A percentile compares a stretch with the other conserved stretches of the same genome.
Evolutionary conservation across 1,284 basidiomycete genomes (phyloP).

Genomic region (Malassezia globosa): DNA sequence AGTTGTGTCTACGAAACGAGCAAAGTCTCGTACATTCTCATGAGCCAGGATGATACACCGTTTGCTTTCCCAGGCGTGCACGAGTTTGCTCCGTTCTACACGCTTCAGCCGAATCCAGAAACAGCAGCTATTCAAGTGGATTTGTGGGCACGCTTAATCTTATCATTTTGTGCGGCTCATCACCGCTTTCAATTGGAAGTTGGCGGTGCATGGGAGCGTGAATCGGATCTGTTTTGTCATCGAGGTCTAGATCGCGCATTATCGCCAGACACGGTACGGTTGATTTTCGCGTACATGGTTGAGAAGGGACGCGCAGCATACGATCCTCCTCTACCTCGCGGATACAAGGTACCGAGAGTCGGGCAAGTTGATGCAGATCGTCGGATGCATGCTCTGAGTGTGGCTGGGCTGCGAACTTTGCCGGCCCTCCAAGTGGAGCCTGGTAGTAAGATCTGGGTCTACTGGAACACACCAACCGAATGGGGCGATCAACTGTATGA

Average conservation of each 20-base stretch:
- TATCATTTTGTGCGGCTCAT: constrained; percentile 48
- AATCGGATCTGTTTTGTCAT: constrained; percentile 11
- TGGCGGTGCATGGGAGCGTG: constrained; percentile 32
- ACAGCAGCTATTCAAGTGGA: constrained; percentile 50
- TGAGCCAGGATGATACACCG: too few species aligned
- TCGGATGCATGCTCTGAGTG: constrained; percentile 11
- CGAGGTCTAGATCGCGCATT: constrained; percentile 8
- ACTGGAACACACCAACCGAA: constrained; percentile 53
- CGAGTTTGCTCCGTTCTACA: constrained; percentile 54
- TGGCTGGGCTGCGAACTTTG: neutral
- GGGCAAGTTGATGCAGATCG: neutral
- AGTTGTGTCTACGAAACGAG: too few species aligned
- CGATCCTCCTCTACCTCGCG: constrained; percentile 11
- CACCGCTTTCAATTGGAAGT: constrained; percentile 49
- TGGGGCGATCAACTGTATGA: constrained; percentile 52
- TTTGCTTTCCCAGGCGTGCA: constrained; percentile 51
- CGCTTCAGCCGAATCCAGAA: constrained; percentile 51
- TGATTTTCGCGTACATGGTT: constrained; percentile 27
- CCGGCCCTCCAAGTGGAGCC: neutral
- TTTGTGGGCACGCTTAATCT: constrained; percentile 50
- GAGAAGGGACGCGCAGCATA: constrained; percentile 19
- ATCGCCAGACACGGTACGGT: constrained; percentile 20
- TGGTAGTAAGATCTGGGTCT: constrained; percentile 45
- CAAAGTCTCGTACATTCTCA: too few species aligned
- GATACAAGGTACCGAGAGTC: neutral